These are phyloP conservation scores for Starmerella tilneyi DNA, from an alignment of 805 yeast species.

Conservation along the genomic window DNA sequence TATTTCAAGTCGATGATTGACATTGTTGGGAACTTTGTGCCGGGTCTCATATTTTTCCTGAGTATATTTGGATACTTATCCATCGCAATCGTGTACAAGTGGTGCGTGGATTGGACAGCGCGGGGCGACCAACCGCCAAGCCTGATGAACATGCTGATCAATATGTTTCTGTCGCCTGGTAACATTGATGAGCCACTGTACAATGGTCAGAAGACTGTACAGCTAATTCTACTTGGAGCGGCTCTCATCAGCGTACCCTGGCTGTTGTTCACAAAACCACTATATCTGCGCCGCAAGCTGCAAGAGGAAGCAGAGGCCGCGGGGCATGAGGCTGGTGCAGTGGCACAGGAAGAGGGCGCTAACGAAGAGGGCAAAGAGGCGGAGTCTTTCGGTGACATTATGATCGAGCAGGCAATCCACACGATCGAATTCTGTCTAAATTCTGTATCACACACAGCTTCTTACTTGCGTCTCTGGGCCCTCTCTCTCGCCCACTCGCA, in stretches of 20 bases:
- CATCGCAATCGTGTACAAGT: constrained; percentile 77
- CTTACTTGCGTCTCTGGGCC: constrained; percentile 94
- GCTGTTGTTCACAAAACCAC: constrained; percentile 75
- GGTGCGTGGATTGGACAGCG: constrained; percentile 86
- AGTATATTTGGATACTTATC: constrained; percentile 90
- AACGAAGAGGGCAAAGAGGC: constrained; percentile 45
- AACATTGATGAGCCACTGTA: constrained; percentile 69
- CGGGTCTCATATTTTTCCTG: constrained; percentile 91
- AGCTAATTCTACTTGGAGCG: constrained; percentile 56
- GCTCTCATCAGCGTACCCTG: constrained; percentile 90
- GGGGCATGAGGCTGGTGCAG: background rate
- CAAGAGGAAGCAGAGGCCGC: constrained; percentile 33
- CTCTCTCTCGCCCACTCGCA: constrained; percentile 94
- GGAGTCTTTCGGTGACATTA: constrained; percentile 78
- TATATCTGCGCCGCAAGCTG: constrained; percentile 48
- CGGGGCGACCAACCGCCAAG: constrained; percentile 79
- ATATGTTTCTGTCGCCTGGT: constrained; percentile 94
- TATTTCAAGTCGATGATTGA: constrained; percentile 65
- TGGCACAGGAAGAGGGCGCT: constrained; percentile 25
- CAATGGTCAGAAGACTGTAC: constrained; percentile 68
- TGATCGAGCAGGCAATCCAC: constrained; percentile 95
- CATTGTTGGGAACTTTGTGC: constrained; percentile 83
- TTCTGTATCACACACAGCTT: constrained; percentile 97
- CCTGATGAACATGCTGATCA: constrained; percentile 83
- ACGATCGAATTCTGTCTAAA: constrained; percentile 95